A percentile compares a stretch with the other conserved stretches of the same genome.
Evolutionary conservation across 345 rosid genomes (phyloP).

Genomic region (Linum lewisii): DNA sequence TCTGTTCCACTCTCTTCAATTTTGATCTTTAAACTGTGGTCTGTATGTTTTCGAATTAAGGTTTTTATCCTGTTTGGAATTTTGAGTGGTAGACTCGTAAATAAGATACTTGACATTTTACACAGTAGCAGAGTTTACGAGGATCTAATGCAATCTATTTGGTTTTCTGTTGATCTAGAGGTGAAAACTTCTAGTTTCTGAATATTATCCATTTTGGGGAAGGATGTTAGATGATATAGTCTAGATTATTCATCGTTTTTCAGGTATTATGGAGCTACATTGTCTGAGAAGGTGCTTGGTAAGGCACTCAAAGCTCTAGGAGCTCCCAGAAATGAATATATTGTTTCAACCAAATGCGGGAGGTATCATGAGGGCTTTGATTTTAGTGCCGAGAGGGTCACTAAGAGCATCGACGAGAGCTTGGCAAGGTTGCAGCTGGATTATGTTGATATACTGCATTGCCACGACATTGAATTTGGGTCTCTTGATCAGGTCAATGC

Average conservation of each 20-base stretch:
- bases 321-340: conserved; percentile 56
- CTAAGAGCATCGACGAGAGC: conserved; percentile 75
- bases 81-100: too few species aligned
- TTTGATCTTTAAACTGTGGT: neutral
- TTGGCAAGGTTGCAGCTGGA: conserved; percentile 79
- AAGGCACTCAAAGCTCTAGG: conserved; percentile 67
- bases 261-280: conserved; percentile 84
- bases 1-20: too few species aligned
- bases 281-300: conserved; percentile 92
- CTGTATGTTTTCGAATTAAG: neutral
- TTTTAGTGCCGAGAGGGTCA: conserved; percentile 90
- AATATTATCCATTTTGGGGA: neutral
- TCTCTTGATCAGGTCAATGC: conserved; percentile 72
- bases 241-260: neutral
- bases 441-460: conserved; percentile 81
- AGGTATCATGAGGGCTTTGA: conserved; percentile 75
- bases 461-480: conserved; percentile 85
- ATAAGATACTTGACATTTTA: too few species aligned
- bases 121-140: too few species aligned
- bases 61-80: too few species aligned
- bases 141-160: too few species aligned
- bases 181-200: too few species aligned
- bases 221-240: neutral
- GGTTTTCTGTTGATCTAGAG: too few species aligned
- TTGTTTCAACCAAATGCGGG: conserved; percentile 88